Percentiles rank a stretch among this genome's conserved stretches.
Evolutionary conservation across 768 basidiomycete species (phyloP).

Genomic region (Pisolithus albus): DNA sequence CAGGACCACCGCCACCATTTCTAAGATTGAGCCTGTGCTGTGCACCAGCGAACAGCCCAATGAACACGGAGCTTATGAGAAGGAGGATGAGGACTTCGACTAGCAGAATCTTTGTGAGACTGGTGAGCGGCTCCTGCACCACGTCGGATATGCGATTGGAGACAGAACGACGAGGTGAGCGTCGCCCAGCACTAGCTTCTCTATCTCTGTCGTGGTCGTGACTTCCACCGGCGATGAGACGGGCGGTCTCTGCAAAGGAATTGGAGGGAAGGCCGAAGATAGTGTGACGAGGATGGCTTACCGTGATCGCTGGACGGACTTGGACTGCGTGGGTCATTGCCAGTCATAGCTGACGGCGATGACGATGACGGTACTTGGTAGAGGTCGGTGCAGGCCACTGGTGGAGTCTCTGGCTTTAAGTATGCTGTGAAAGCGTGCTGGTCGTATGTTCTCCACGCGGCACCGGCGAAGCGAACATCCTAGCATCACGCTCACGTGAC

Average conservation of each 20-base stretch:
- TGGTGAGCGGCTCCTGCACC: conserved; percentile 72
- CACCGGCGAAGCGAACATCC: too few species aligned
- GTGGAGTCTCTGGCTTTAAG: conserved; percentile 16
- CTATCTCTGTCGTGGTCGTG: conserved; percentile 31
- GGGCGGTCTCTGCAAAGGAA: conserved; percentile 48
- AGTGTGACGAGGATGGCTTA: conserved; percentile 10
- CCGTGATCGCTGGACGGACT: conserved; percentile 57
- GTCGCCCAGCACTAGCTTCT: conserved; percentile 22
- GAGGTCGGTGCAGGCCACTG: conserved; percentile 3
- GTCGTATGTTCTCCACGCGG: conserved; percentile 23
- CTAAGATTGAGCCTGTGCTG: conserved; percentile 66
- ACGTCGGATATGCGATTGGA: conserved; percentile 39
- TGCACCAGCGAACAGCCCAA: conserved; percentile 88
- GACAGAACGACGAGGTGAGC: conserved; percentile 31
- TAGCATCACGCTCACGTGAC: conserved; percentile 3
- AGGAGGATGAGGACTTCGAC: conserved; percentile 69
- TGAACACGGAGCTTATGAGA: conserved; percentile 78
- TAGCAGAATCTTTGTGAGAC: conserved; percentile 78
- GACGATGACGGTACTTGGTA: conserved; percentile 7
- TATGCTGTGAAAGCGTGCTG: conserved; percentile 23
- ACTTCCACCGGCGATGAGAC: conserved; percentile 50
- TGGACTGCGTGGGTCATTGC: conserved; percentile 47
- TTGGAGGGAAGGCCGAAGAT: conserved; percentile 1
- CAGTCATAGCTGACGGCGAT: conserved; percentile 43
- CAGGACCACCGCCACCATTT: conserved; percentile 23